phyloP scores from a whole-genome alignment of 2,329 filamentous ascomycete genomes.

The Hypoxylon sp. region DNA sequence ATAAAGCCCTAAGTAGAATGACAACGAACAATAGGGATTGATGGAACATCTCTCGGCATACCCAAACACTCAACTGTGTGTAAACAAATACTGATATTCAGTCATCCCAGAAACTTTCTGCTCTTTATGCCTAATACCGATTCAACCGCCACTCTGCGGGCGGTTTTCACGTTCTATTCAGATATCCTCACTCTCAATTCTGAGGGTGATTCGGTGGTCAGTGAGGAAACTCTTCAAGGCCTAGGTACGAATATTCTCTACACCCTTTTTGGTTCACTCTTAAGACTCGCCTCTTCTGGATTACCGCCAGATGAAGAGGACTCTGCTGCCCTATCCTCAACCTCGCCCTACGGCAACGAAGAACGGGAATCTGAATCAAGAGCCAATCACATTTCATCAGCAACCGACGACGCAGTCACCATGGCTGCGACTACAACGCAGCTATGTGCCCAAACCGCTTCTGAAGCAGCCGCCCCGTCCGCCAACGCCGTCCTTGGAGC shows the following conservation, averaged over 20 bases:
- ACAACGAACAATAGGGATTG: not conserved
- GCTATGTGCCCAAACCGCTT: slow-evolving; percentile 36
- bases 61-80: not conserved
- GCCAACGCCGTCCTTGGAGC: slow-evolving; percentile 41
- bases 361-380: slow-evolving; percentile 27
- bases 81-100: slow-evolving; percentile 29
- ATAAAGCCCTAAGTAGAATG: not conserved
- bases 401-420: slow-evolving; percentile 40
- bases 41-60: slow-evolving; percentile 6
- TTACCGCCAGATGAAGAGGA: slow-evolving; percentile 53
- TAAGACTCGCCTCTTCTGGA: slow-evolving; percentile 73
- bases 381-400: slow-evolving; percentile 24
- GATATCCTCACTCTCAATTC: slow-evolving; percentile 90
- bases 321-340: slow-evolving; percentile 35
- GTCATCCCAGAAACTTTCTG: slow-evolving; percentile 81
- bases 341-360: slow-evolving; percentile 37
- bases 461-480: slow-evolving; percentile 35
- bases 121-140: slow-evolving; percentile 83
- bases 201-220: slow-evolving; percentile 94
- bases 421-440: slow-evolving; percentile 43
- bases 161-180: slow-evolving; percentile 91
- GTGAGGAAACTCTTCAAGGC: slow-evolving; percentile 91
- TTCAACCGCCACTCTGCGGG: slow-evolving; percentile 78
- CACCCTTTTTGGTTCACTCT: slow-evolving; percentile 81
- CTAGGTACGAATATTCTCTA: slow-evolving; percentile 89